These are phyloP conservation scores for Fragilariopsis cylindrus DNA, from an alignment of 108 stramenopile genomes.

Conservation along the genomic window DNA sequence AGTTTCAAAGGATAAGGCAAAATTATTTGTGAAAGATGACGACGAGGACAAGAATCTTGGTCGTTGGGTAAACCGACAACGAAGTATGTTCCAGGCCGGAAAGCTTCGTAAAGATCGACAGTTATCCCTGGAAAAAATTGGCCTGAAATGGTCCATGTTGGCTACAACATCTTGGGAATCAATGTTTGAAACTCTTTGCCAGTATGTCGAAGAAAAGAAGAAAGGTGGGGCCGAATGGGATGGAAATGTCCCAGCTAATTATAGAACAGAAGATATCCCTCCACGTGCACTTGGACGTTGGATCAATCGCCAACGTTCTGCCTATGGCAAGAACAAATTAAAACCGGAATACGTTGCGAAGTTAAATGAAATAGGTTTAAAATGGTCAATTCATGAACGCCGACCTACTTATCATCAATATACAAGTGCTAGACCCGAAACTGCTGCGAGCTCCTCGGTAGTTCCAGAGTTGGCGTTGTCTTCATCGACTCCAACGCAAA, in stretches of 20 bases:
- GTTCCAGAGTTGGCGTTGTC: neutral
- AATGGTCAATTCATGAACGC: conserved; percentile 73
- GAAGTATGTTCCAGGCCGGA: conserved; percentile 83
- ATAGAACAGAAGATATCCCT: conserved; percentile 63
- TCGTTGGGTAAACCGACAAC: conserved; percentile 87
- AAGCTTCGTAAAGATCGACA: conserved; percentile 81
- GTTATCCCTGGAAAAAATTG: conserved; percentile 69
- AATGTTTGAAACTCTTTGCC: conserved; percentile 77
- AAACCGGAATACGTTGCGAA: conserved; percentile 80
- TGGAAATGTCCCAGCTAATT: conserved; percentile 84
- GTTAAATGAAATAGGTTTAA: conserved; percentile 67
- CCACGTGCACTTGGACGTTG: conserved; percentile 80
- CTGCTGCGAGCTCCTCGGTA: conserved; percentile 1
- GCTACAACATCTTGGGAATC: conserved; percentile 80
- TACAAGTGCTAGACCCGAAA: conserved; percentile 12
- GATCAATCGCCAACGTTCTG: conserved; percentile 86
- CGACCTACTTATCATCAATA: conserved; percentile 24
- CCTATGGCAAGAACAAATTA: conserved; percentile 72
- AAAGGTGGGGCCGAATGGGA: conserved; percentile 63
- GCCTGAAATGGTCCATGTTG: conserved; percentile 87
- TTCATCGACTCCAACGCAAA: conserved; percentile 17
- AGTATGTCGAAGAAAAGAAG: conserved; percentile 53
- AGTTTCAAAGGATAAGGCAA: conserved; percentile 33
- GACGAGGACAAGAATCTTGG: conserved; percentile 80
- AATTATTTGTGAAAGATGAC: conserved; percentile 28